Conservation (phyloP, 2,329 filamentous ascomycete genomes). For the Rugonectria rugulosa region DNA sequence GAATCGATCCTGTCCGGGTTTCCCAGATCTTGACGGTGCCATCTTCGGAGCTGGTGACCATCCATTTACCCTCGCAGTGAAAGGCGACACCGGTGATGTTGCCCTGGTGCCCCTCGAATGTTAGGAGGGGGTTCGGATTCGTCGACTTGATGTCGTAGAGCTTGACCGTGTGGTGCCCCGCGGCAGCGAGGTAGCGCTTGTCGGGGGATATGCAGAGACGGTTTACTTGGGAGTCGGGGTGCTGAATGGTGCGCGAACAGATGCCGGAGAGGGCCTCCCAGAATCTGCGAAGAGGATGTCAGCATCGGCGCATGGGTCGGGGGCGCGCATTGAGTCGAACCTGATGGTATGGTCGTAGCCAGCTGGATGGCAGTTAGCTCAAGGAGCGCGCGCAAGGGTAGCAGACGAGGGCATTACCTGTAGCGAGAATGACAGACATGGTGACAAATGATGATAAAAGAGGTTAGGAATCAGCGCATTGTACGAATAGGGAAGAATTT, state of each 20-base stretch:
- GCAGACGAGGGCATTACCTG: constrained; percentile 52
- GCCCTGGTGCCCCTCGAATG: constrained; percentile 93
- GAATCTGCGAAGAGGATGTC: constrained; percentile 66
- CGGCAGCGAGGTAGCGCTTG: constrained; percentile 93
- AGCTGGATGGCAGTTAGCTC: constrained; percentile 50
- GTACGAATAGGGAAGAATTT: constrained; percentile 16
- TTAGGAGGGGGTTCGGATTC: constrained; percentile 92
- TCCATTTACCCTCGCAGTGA: constrained; percentile 99
- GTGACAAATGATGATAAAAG: constrained; percentile 26
- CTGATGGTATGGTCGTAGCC: constrained; percentile 71
- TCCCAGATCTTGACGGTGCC: constrained; percentile 98
- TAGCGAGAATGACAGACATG: constrained; percentile 71
- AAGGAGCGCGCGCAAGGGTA: neutral
- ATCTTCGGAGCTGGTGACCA: constrained; percentile 97
- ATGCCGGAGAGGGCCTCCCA: constrained; percentile 99
- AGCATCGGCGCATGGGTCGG: constrained; percentile 16
- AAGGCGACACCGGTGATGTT: constrained; percentile 98
- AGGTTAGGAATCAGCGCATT: constrained; percentile 35
- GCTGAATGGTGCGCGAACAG: constrained; percentile 96
- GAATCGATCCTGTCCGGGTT: constrained; percentile 82
- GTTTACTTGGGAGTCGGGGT: constrained; percentile 98
- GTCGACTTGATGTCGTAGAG: constrained; percentile 98
- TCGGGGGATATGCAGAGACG: constrained; percentile 97
- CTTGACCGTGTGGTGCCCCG: constrained; percentile 83
- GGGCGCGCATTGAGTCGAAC: constrained; percentile 44